Base-by-base conservation (phyloP, 306 rosid species). In the Echinosophora koreensis region DNA sequence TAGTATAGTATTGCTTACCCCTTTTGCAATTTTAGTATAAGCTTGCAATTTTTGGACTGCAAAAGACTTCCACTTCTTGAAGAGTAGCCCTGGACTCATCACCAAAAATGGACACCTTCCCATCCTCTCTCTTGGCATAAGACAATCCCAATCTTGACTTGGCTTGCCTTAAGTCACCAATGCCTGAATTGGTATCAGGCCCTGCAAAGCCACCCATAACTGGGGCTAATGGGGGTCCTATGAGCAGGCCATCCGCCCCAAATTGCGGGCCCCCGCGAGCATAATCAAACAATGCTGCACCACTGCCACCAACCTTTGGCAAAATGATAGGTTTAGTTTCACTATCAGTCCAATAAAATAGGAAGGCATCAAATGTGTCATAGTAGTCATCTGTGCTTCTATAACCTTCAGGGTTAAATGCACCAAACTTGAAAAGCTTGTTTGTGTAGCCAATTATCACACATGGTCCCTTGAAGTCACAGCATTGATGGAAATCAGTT, bases 321-420 rank as follows among this genome's bases (percentile, higher is more conserved):
- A 85, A 75, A 79, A 79, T 69, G 2, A 82, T 75, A 11, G 86
- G 86, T 1, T 79, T 37, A 10, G 15, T 35, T 65, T 85, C 9
- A 62, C 32, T 41, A 18, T 82, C 71, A 4, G 14, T 3, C 89
- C 89, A 85, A 28, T 82, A 85, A 82, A 92, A 95, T 16, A 92
- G 83, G 80, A 95, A 92, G 8, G 98, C 81, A 69, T 95, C 98
- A 82, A 95, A 92, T 71, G 91, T 86, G 37, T 95, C 97, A 9
- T 87, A 92, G 86, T 92, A 87, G 66, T 92, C 97, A 62, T 95
- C 97, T 68, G 99, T 95, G 92, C 97, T 92, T 85, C 96, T 90
- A 22, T 90, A 92, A 37, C 97, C 99, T 83, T 92, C 97, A 10
- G 99, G 97, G 56, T 82, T 95, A 71, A 95, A 92, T 59, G 97